These are phyloP conservation scores for Malania oleifera DNA, from an alignment of 164 flowering plant species.

Conservation along the genomic window DNA sequence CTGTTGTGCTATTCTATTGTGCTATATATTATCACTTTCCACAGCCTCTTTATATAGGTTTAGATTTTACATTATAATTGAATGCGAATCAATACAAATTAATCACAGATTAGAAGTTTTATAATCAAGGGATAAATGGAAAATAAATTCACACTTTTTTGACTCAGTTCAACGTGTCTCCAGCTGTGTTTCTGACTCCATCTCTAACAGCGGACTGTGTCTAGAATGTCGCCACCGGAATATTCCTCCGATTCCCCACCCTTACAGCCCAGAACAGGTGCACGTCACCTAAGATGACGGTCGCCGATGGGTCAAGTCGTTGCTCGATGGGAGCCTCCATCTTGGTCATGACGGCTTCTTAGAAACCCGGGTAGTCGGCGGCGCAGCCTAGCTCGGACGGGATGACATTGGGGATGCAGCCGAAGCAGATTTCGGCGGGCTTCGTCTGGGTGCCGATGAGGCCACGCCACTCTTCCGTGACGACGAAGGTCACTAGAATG, in stretches of 20 bases:
- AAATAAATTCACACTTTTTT: too few relatives aligned
- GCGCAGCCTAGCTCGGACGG: slow-evolving; percentile 64
- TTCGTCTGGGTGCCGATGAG: slow-evolving; percentile 32
- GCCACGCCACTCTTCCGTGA: slow-evolving; percentile 80
- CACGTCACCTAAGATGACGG: slow-evolving; percentile 43
- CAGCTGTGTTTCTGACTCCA: too few relatives aligned
- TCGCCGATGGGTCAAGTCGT: slow-evolving; percentile 26
- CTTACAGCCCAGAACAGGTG: slow-evolving; percentile 40
- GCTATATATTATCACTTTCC: too few relatives aligned
- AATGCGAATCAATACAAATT: too few relatives aligned
- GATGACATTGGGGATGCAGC: slow-evolving; percentile 65
- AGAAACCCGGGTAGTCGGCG: slow-evolving; percentile 36
- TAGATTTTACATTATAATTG: too few relatives aligned
- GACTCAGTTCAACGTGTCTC: too few relatives aligned
- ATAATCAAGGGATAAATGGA: too few relatives aligned
- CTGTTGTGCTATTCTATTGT: too few relatives aligned
- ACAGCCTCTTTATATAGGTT: too few relatives aligned
- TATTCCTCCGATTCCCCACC: slow-evolving; percentile 40
- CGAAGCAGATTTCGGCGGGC: slow-evolving; percentile 36
- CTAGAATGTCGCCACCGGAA: slow-evolving; percentile 51
- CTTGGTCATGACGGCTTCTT: slow-evolving; percentile 44
- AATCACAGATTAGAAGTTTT: too few relatives aligned
- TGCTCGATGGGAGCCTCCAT: slow-evolving; percentile 54
- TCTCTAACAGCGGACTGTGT: too few relatives aligned
- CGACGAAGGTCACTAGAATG: slow-evolving; percentile 45